These are phyloP conservation scores for Vitis rotundifolia DNA, from an alignment of 164 flowering plant genomes.

Conservation along the genomic window DNA sequence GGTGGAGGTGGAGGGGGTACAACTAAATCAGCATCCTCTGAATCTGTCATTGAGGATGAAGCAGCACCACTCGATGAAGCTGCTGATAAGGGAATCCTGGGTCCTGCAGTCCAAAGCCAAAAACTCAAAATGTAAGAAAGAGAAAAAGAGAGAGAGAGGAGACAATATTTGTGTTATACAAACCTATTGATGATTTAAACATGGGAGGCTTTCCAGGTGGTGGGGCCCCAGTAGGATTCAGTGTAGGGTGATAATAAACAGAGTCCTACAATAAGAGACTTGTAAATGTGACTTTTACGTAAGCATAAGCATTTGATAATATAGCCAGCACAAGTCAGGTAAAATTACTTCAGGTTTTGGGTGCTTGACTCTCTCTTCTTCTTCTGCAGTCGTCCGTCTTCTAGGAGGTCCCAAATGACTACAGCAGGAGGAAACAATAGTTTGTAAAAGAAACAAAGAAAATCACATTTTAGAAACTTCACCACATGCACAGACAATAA, in stretches of 20 bases:
- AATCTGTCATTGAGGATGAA: slow-evolving; percentile 63
- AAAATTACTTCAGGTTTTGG: slow-evolving; percentile 82
- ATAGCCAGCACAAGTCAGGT: slow-evolving; percentile 4
- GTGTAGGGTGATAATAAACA: slow-evolving; percentile 91
- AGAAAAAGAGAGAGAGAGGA: not conserved
- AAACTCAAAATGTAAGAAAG: not conserved
- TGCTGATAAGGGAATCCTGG: slow-evolving; percentile 70
- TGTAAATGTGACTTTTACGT: slow-evolving; percentile 1
- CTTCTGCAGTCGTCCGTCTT: slow-evolving; percentile 76
- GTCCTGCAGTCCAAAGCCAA: slow-evolving; percentile 49
- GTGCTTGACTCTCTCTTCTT: slow-evolving; percentile 86
- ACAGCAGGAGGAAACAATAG: slow-evolving; percentile 30
- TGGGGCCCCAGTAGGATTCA: slow-evolving; percentile 97
- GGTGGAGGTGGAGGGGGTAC: slow-evolving; percentile 81
- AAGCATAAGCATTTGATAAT: not conserved
- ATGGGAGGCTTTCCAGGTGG: slow-evolving; percentile 99
- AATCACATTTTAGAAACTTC: not conserved
- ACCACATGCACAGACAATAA: not conserved
- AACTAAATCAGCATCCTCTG: slow-evolving; percentile 56
- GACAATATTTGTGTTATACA: not conserved
- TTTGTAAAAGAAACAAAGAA: slow-evolving; percentile 7
- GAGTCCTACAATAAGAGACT: slow-evolving; percentile 73
- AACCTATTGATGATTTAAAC: slow-evolving; percentile 97
- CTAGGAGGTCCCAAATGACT: slow-evolving; percentile 95
- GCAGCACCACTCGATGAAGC: slow-evolving; percentile 68